phyloP scores from a whole-genome alignment of 768 basidiomycete genomes.

The Suillus bovinus region DNA sequence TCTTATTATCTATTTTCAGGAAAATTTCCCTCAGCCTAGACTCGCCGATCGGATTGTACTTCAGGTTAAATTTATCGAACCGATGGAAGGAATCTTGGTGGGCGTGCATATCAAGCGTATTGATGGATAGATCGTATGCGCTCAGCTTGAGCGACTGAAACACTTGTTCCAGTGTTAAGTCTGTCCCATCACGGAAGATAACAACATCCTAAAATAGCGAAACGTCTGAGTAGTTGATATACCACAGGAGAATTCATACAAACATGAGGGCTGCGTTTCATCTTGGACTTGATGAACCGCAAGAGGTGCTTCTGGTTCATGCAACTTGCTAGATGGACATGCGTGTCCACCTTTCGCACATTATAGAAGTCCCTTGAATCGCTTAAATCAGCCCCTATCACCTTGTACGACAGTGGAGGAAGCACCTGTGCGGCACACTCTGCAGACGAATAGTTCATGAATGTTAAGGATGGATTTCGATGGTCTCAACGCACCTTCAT shows the following conservation, averaged over 20 bases:
- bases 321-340: slow-evolving; percentile 97
- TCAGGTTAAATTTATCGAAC: slow-evolving; percentile 97
- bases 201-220: slow-evolving; percentile 76
- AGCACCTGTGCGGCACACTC: slow-evolving; percentile 35
- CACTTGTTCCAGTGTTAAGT: slow-evolving; percentile 89
- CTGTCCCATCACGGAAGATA: slow-evolving; percentile 89
- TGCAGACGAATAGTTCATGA: slow-evolving; percentile 6
- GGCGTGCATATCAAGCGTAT: slow-evolving; percentile 99
- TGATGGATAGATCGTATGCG: slow-evolving; percentile 97
- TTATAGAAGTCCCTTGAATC: slow-evolving; percentile 93
- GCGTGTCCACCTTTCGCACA: slow-evolving; percentile 96
- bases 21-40: slow-evolving; percentile 95
- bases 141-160: slow-evolving; percentile 93
- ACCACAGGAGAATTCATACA: slow-evolving; percentile 19
- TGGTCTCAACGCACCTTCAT: slow-evolving; percentile 77
- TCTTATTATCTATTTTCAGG: slow-evolving; percentile 95
- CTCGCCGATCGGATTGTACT: slow-evolving; percentile 97
- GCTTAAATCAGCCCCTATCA: slow-evolving; percentile 9
- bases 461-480: background rate
- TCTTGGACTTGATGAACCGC: slow-evolving; percentile 98
- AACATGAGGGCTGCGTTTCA: slow-evolving; percentile 85
- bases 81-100: slow-evolving; percentile 98
- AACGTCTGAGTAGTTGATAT: slow-evolving; percentile 1
- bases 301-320: slow-evolving; percentile 99
- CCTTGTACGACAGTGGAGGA: background rate